phyloP scores from a whole-genome alignment of 306 rosid genomes.

The Inga leiocalycina region DNA sequence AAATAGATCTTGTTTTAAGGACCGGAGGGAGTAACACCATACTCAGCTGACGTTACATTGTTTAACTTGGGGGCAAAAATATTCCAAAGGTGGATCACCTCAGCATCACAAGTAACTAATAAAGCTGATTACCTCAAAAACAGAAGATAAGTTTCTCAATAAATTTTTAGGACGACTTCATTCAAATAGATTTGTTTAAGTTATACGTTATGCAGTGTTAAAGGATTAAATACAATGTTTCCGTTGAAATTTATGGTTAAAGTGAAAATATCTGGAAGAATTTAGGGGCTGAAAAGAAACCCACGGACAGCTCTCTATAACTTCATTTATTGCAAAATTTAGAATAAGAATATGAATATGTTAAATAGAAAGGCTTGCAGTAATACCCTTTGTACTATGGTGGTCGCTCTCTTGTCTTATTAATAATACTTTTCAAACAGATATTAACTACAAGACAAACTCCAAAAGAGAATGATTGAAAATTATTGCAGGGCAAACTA shows the following conservation, averaged over 20 bases:
- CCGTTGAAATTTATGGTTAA: background rate
- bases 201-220: background rate
- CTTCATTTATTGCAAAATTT: no score
- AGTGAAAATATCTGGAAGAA: background rate
- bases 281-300: background rate
- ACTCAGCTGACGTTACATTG: background rate
- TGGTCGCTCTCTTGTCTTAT: background rate
- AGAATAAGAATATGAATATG: background rate
- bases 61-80: background rate
- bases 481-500: no score
- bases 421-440: background rate
- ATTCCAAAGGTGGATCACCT: background rate
- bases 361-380: background rate
- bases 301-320: no score
- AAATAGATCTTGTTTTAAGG: no score
- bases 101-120: background rate
- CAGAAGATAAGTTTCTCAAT: background rate
- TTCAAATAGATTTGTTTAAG: background rate
- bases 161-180: background rate
- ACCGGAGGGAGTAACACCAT: background rate
- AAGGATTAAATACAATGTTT: background rate
- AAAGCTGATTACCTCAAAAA: background rate
- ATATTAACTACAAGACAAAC: no score
- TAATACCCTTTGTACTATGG: background rate
- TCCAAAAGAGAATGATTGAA: no score